Evolutionary conservation across 345 rosid species (phyloP), one percentile per base, ranked within the genome.

Genomic region (Boechera stricta): DNA sequence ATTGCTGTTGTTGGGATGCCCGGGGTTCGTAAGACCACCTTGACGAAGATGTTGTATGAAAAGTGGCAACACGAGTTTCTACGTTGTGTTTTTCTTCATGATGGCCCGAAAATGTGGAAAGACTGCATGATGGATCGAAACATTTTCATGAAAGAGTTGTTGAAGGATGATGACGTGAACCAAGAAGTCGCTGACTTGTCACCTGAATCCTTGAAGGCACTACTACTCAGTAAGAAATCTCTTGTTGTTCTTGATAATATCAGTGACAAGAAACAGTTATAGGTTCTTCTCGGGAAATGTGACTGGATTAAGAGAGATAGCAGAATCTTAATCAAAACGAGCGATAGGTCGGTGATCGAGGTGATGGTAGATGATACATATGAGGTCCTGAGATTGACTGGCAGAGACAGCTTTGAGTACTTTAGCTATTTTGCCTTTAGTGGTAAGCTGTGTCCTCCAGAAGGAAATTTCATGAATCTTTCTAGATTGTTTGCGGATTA

Each of bases 1-100:
- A 56, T 74, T 9, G 77, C 65, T 53, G 12, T 74, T 12, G 56
- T 74, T 44, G 77, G 77, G 12, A 74, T 74, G 78, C 72, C 78
- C 0, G 78, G 77, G 7, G 60, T 72, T 60, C 68, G 75, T 72
- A 72, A 60, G 59, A 72, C 67, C 29, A 72, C 59, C 6, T 4
- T 74, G 18, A 24, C 8, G 2, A 0, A 24, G 1, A 21, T 2
- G 31, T 0, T 74, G 10, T 64, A 41, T 6, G 57, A 55, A 0
- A 55, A 45, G 12, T 1, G 56, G 12, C 48, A 44, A 12, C 5
- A 10, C 16, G 1, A 65, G 16, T 74, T 64, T 11, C 1, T 41
- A 5, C 70, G 44, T 18, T 18, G 18, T 18, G 18, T 18, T 18
- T 18, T 18, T 26, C 1, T 73, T 73, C 24, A 0, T 0, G 63